Percentiles rank a stretch among this genome's conserved stretches.
Evolutionary conservation across 2,329 filamentous ascomycete genomes (phyloP).

Genomic region (Fusarium robinianum): DNA sequence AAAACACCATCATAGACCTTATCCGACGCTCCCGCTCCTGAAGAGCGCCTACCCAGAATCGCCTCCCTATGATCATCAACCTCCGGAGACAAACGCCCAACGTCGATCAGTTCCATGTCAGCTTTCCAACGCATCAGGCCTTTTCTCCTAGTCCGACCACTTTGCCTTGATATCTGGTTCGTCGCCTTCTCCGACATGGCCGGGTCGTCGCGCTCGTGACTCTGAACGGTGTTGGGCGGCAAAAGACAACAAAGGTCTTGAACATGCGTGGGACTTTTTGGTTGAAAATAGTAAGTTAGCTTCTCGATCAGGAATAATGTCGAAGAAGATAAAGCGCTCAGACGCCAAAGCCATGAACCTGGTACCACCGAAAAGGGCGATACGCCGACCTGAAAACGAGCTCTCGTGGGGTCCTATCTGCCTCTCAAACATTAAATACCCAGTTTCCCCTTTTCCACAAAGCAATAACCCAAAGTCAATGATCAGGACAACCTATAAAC

Average conservation of each 20-base stretch:
- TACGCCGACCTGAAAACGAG: neutral
- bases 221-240: constrained; percentile 3
- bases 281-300: neutral
- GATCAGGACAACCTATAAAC: constrained; percentile 9
- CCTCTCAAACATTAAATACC: constrained; percentile 1
- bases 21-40: too few relatives aligned
- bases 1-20: too few relatives aligned
- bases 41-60: constrained; percentile 6
- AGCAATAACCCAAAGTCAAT: constrained; percentile 5
- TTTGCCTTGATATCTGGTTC: neutral
- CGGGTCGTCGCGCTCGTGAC: neutral
- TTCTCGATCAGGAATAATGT: neutral
- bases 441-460: constrained; percentile 1
- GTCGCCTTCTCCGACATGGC: constrained; percentile 5
- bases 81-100: neutral
- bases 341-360: constrained; percentile 1
- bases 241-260: neutral
- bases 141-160: constrained; percentile 1
- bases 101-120: constrained; percentile 2
- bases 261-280: constrained; percentile 4
- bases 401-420: constrained; percentile 5
- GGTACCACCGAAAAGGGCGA: neutral
- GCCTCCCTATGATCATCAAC: neutral
- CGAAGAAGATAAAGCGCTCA: neutral
- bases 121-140: too few relatives aligned